Evolutionary conservation across 75 land plant genomes (phyloP).

Genomic region (Cunninghamia lanceolata): DNA sequence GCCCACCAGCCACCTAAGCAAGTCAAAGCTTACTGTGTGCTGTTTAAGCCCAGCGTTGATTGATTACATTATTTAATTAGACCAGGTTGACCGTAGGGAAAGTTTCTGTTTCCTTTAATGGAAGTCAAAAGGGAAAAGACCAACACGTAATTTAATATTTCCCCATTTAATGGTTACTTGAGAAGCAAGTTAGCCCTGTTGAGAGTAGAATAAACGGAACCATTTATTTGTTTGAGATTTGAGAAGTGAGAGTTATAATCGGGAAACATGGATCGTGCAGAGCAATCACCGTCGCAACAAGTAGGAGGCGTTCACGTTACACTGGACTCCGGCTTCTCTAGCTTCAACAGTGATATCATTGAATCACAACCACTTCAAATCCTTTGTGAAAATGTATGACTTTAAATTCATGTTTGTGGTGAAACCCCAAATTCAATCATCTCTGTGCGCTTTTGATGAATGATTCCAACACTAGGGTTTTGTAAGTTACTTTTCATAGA

Average conservation of each 20-base stretch:
- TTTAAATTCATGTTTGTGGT: not conserved
- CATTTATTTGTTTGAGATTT: not conserved
- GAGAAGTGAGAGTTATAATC: not conserved
- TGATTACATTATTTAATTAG: too few relatives aligned
- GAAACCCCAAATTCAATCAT: not conserved
- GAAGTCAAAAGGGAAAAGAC: not conserved
- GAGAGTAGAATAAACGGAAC: not conserved
- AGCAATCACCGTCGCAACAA: constrained; percentile 48
- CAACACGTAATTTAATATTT: not conserved
- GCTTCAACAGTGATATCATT: constrained; percentile 70
- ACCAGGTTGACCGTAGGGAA: too few relatives aligned
- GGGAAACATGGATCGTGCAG: not conserved
- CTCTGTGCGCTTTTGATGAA: too few relatives aligned
- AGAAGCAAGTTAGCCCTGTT: not conserved
- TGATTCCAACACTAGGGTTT: too few relatives aligned
- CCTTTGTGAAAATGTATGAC: constrained; percentile 51
- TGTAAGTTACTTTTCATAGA: too few relatives aligned
- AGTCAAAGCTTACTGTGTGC: too few relatives aligned
- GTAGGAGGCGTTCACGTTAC: constrained; percentile 54
- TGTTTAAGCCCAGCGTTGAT: too few relatives aligned
- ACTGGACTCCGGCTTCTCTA: constrained; percentile 69
- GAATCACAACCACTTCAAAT: constrained; percentile 70
- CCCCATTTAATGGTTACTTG: not conserved
- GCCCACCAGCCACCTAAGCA: too few relatives aligned
- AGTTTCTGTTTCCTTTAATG: too few relatives aligned